These are phyloP conservation scores for Colletotrichum scovillei DNA, from an alignment of 2,329 filamentous ascomycete genomes.

Conservation along the genomic window DNA sequence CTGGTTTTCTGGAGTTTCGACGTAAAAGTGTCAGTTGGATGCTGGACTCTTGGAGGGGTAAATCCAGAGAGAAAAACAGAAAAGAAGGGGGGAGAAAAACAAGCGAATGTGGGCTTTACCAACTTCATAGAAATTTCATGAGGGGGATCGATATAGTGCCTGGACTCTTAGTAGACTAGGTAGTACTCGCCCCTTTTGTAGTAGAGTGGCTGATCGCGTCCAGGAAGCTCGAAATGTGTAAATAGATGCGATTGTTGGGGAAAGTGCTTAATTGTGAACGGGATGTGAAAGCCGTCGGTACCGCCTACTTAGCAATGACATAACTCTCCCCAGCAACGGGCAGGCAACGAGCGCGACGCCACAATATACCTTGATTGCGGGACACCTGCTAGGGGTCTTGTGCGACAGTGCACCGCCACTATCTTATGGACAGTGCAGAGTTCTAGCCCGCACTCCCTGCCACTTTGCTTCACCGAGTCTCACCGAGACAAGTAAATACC, in stretches of 20 bases:
- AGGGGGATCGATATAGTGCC: not conserved
- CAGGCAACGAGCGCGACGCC: slow-evolving; percentile 15
- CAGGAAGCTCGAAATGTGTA: not conserved
- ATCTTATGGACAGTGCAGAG: not conserved
- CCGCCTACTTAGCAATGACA: slow-evolving; percentile 29
- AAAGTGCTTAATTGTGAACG: not conserved
- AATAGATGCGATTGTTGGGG: not conserved
- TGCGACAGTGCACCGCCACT: slow-evolving; percentile 3
- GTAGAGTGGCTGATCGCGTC: not conserved
- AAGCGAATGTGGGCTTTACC: slow-evolving; percentile 20
- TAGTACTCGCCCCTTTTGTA: not conserved
- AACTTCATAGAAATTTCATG: slow-evolving; percentile 2
- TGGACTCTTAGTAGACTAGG: not conserved
- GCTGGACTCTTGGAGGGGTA: not conserved
- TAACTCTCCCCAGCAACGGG: slow-evolving; percentile 31
- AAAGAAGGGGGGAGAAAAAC: not conserved
- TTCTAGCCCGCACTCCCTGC: not conserved
- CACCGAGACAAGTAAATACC: not conserved
- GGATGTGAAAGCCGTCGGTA: slow-evolving; percentile 3
- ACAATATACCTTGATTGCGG: not conserved
- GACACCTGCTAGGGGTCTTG: not conserved
- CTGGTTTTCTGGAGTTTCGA: slow-evolving; percentile 42
- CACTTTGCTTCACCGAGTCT: not conserved
- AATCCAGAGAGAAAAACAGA: not conserved
- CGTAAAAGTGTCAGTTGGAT: slow-evolving; percentile 26